A percentile compares a stretch with the other conserved stretches of the same genome.
Conservation (phyloP, 441 rosid genomes). For the Syzygium malaccense region DNA sequence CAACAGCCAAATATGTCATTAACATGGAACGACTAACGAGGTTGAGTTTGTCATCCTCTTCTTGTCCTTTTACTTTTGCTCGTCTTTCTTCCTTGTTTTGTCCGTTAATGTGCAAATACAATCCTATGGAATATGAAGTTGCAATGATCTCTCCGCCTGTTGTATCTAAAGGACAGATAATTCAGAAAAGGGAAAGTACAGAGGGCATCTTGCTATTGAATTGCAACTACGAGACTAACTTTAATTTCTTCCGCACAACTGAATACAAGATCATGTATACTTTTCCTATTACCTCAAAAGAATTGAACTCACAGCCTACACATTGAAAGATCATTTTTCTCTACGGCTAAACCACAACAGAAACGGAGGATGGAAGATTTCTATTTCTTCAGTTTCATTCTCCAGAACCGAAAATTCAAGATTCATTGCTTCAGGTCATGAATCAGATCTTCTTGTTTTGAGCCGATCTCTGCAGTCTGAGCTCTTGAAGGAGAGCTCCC, state of each 20-base stretch:
- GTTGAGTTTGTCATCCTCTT: background rate
- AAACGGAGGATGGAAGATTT: background rate
- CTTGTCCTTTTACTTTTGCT: background rate
- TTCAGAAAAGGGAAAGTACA: background rate
- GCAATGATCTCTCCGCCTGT: background rate
- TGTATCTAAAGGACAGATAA: background rate
- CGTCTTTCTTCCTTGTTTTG: background rate
- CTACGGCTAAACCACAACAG: background rate
- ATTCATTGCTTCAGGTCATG: background rate
- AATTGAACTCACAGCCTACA: background rate
- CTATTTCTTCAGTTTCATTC: background rate
- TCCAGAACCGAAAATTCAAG: background rate
- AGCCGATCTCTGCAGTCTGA: background rate
- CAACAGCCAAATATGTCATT: background rate
- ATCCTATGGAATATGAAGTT: background rate
- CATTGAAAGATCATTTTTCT: background rate
- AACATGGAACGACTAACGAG: background rate
- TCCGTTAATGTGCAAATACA: background rate
- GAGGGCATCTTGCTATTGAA: background rate
- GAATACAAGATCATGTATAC: background rate
- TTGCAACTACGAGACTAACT: background rate
- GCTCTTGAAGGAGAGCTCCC: slow-evolving; percentile 24
- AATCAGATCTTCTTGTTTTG: background rate
- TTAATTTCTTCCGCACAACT: background rate
- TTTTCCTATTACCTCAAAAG: background rate